A percentile compares a stretch with the other conserved stretches of the same genome.
Evolutionary conservation across 331 rosid species (phyloP).

Genomic region (Acacia concinna): DNA sequence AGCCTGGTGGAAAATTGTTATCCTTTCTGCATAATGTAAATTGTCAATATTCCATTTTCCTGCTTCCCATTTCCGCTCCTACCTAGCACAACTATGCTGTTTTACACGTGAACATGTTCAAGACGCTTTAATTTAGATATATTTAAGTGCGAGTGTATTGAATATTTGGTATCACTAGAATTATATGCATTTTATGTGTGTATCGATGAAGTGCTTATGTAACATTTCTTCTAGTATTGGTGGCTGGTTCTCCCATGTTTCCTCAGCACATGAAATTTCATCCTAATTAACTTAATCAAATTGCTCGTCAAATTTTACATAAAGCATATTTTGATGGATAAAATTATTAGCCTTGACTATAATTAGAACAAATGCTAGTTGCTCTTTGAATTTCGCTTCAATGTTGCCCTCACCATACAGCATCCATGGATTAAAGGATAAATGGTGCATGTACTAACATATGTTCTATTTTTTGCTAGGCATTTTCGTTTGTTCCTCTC

Average conservation of each 20-base stretch:
- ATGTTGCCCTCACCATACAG: constrained; percentile 14
- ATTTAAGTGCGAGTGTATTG: neutral
- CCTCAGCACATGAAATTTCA: neutral
- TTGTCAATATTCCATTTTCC: neutral
- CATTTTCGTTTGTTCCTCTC: constrained; percentile 85
- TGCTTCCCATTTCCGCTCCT: neutral
- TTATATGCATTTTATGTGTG: constrained; percentile 14
- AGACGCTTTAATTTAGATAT: neutral
- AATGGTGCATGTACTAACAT: constrained; percentile 5
- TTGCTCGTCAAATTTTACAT: constrained; percentile 15
- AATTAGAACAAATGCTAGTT: constrained; percentile 16
- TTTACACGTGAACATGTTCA: neutral
- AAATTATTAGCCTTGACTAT: constrained; percentile 17
- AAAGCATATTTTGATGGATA: constrained; percentile 21
- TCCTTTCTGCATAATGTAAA: neutral
- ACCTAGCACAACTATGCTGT: neutral
- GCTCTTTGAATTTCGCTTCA: constrained; percentile 22
- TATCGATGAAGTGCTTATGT: constrained; percentile 8
- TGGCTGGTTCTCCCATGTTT: constrained; percentile 7
- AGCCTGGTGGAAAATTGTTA: neutral
- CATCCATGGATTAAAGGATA: neutral
- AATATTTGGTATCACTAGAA: neutral
- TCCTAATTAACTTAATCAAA: constrained; percentile 11
- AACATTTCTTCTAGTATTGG: neutral
- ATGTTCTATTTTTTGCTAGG: constrained; percentile 54